Percentiles rank a stretch among this genome's conserved stretches.
phyloP scores from a whole-genome alignment of 306 rosid species.

The Morella rubra region DNA sequence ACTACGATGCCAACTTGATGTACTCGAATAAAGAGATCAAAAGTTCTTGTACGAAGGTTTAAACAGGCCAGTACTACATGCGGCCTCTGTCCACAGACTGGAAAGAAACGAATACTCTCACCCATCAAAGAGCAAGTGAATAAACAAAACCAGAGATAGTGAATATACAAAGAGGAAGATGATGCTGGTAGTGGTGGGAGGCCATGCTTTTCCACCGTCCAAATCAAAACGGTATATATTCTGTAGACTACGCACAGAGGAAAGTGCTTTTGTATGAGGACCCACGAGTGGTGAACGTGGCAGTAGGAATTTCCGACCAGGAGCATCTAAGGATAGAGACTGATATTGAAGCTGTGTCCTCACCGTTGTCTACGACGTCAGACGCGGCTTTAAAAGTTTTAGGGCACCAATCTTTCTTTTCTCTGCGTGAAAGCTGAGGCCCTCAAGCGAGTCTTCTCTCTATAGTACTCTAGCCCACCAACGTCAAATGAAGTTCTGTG shows the following conservation, averaged over 20 bases:
- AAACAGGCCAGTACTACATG: neutral
- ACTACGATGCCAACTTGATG: neutral
- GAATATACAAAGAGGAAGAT: neutral
- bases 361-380: constrained; percentile 17
- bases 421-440: too few relatives aligned
- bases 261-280: neutral
- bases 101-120: neutral
- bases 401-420: constrained; percentile 14
- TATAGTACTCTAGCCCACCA: too few relatives aligned
- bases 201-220: constrained; percentile 16
- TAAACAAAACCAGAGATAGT: neutral
- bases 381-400: constrained; percentile 9
- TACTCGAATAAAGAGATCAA: neutral
- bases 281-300: constrained; percentile 35
- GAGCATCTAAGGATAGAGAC: constrained; percentile 55
- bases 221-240: constrained; percentile 28
- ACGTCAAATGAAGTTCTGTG: too few relatives aligned
- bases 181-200: neutral
- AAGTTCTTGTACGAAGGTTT: neutral
- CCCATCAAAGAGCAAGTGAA: neutral
- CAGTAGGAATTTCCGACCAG: constrained; percentile 53
- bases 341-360: constrained; percentile 32
- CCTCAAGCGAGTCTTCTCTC: too few relatives aligned
- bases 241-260: constrained; percentile 3
- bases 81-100: neutral